A percentile compares a stretch with the other conserved stretches of the same genome.
Evolutionary conservation across 129 eudicot genomes (phyloP).

Genomic region (Lonicera japonica): DNA sequence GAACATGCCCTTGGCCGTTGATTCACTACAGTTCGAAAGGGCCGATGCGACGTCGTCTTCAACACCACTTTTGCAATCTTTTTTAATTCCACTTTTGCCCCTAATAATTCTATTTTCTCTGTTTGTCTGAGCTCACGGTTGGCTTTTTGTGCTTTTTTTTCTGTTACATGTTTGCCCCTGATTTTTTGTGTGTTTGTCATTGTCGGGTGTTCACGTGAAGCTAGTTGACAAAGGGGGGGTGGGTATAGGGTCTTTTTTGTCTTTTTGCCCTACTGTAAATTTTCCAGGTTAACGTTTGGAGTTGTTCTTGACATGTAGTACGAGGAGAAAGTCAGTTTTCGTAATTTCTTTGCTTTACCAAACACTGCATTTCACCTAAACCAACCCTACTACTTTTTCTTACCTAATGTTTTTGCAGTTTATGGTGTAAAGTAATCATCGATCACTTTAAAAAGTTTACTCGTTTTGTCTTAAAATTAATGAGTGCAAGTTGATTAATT

Average conservation of each 20-base stretch:
- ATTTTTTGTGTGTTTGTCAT: constrained; percentile 12
- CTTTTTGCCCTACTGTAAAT: constrained; percentile 39
- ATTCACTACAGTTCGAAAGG: constrained; percentile 76
- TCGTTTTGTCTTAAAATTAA: too few relatives aligned
- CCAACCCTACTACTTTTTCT: not conserved
- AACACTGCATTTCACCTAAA: not conserved
- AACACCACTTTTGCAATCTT: not conserved
- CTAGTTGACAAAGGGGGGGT: constrained; percentile 33
- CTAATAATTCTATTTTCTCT: constrained; percentile 25
- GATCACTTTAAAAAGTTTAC: too few relatives aligned
- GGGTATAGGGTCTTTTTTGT: constrained; percentile 41
- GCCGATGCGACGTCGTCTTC: constrained; percentile 33
- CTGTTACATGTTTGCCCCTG: constrained; percentile 15
- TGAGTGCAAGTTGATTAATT: too few relatives aligned
- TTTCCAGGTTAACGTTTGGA: not conserved
- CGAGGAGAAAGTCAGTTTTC: constrained; percentile 11
- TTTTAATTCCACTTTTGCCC: constrained; percentile 42
- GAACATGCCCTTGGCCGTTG: constrained; percentile 97
- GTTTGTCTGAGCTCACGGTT: constrained; percentile 27
- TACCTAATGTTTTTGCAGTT: not conserved
- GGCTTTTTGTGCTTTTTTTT: constrained; percentile 5
- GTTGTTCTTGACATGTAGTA: constrained; percentile 17
- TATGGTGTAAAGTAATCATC: not conserved
- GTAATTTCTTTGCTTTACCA: not conserved
- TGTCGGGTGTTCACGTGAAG: constrained; percentile 57